Evolutionary conservation across 2,329 filamentous ascomycete species (phyloP).

Genomic region (Thielaviopsis punctulata): DNA sequence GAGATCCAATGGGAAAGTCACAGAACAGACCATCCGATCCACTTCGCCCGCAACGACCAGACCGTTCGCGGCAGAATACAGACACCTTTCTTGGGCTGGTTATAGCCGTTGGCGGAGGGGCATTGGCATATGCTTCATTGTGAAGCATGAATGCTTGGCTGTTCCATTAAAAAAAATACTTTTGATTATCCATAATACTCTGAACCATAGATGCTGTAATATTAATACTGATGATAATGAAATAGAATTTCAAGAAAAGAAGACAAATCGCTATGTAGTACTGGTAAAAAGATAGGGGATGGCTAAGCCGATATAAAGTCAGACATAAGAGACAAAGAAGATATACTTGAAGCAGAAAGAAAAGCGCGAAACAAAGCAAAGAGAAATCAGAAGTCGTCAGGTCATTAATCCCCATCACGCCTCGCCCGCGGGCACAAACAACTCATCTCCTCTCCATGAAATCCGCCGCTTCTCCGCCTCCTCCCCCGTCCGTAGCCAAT

Average conservation of each 20-base stretch:
- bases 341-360: not conserved
- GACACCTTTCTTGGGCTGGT: conserved; percentile 3
- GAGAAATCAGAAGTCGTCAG: not conserved
- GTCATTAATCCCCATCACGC: not conserved
- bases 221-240: not conserved
- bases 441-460: not conserved
- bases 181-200: not conserved
- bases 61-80: not conserved
- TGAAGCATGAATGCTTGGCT: not conserved
- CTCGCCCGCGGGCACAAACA: not conserved
- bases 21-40: not conserved
- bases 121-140: conserved; percentile 3
- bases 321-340: not conserved
- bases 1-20: too few relatives aligned
- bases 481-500: not conserved
- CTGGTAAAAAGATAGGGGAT: not conserved
- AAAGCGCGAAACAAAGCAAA: not conserved
- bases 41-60: not conserved
- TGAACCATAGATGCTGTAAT: not conserved
- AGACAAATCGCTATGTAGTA: not conserved
- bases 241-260: not conserved
- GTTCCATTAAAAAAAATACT: not conserved
- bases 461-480: not conserved
- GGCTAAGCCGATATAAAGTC: too few relatives aligned
- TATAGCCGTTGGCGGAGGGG: conserved; percentile 3